These are phyloP conservation scores for Scheffersomyces illinoinensis DNA, from an alignment of 1,139 yeast species.

Conservation along the genomic window DNA sequence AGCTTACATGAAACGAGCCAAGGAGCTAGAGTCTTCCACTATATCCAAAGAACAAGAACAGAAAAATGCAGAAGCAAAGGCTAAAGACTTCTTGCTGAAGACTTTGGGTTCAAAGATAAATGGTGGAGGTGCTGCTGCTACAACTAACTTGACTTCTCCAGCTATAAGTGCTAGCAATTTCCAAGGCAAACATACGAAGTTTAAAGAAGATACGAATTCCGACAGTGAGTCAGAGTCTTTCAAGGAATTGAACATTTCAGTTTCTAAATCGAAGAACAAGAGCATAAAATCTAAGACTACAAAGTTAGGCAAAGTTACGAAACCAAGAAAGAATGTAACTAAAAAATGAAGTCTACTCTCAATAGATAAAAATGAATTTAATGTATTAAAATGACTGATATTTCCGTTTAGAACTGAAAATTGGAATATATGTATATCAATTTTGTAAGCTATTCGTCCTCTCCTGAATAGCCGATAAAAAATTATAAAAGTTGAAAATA, in stretches of 20 bases:
- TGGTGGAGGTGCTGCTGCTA: slow-evolving; percentile 32
- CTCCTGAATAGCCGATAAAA: not conserved
- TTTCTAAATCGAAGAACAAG: slow-evolving; percentile 1
- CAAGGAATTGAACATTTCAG: not conserved
- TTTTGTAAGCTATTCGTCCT: not conserved
- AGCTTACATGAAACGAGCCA: slow-evolving; percentile 63
- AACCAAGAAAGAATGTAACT: not conserved
- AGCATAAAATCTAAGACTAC: not conserved
- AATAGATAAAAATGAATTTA: not conserved
- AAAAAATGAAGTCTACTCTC: slow-evolving; percentile 1
- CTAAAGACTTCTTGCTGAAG: slow-evolving; percentile 45
- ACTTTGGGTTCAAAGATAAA: slow-evolving; percentile 41
- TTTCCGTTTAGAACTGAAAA: not conserved
- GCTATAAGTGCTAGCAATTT: slow-evolving; percentile 62
- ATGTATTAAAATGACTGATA: not conserved
- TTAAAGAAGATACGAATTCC: slow-evolving; percentile 27
- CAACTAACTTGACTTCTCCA: slow-evolving; percentile 36
- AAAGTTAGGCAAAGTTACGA: not conserved
- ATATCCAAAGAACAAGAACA: slow-evolving; percentile 17
- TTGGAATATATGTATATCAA: too few species aligned
- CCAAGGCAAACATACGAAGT: slow-evolving; percentile 61
- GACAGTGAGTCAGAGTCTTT: not conserved
- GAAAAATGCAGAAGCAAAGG: slow-evolving; percentile 31
- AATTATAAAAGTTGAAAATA: not conserved
- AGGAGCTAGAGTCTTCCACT: slow-evolving; percentile 35